Base-by-base conservation (phyloP, 2,329 filamentous ascomycete species). In the Xylariomycetidae sp. region DNA sequence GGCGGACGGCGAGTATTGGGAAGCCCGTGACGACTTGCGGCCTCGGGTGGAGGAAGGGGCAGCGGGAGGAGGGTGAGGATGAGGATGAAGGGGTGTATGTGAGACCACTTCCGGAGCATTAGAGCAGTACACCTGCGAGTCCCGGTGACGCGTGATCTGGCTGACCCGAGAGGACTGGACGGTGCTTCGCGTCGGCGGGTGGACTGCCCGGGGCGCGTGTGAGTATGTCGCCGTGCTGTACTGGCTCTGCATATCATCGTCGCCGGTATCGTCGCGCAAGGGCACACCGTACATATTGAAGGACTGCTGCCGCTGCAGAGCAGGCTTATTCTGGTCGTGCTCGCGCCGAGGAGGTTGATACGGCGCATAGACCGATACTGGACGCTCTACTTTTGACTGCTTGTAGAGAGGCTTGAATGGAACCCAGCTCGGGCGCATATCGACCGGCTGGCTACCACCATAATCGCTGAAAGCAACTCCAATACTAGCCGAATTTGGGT, bases 331-430 rank as follows among this genome's bases (percentile, higher is more conserved):
- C 23, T 26, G 30, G 16, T 15, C 31, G 14, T 20, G 28, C 12
- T 13, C 6, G 3, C 25, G 18, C 18, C 26, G 9, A n/a, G 14
- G 17, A 14, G 41, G 44, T 9, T 22, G 28, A 30, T 48, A 23
- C 20, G 20, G 20, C 8, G 20, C 20, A 23, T 23, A 23, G 20
- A n/a, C 20, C 8, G 20, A 23, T 8, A n/a, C n/a, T n/a, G n/a
- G n/a, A n/a, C n/a, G n/a, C n/a, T n/a, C n/a, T n/a, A n/a, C n/a
- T n/a, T n/a, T n/a, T n/a, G n/a, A n/a, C n/a, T 18, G 25, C n/a
- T 17, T 16, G 22, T 44, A 39, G 6, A 16, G 15, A 7, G 33
- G 37, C 27, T 32, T 31, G 16, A 30, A 25, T 0, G 37, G 33
- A 13, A 10, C 28, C 42, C 37, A 42, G 19, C 19, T 10, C 10